Percentiles rank a stretch among this genome's conserved stretches.
These are phyloP conservation scores for Magnaporthales sp. DNA, from an alignment of 2,329 filamentous ascomycete genomes.

Conservation along the genomic window DNA sequence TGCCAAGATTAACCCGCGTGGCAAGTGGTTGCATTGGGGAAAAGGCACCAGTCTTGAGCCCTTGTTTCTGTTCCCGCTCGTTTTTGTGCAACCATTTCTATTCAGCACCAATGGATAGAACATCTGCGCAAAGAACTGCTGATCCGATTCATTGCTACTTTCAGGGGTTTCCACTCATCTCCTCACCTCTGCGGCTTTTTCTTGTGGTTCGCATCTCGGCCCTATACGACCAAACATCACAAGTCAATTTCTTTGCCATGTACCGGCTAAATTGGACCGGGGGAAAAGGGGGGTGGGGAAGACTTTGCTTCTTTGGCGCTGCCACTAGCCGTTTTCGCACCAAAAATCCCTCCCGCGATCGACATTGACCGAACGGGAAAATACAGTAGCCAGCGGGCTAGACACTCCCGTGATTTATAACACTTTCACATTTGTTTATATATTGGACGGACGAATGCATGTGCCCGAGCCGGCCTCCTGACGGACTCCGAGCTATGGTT, in stretches of 20 bases:
- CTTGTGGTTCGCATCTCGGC: not conserved
- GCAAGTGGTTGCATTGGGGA: not conserved
- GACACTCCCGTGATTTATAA: not conserved
- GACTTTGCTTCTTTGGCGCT: not conserved
- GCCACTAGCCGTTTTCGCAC: not conserved
- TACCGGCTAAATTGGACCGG: not conserved
- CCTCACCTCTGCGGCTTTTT: not conserved
- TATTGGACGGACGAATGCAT: not conserved
- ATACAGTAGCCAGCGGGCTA: not conserved
- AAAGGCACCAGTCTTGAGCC: not conserved
- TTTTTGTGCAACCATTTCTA: not conserved
- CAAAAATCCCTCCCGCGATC: not conserved
- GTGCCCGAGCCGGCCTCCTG: not conserved
- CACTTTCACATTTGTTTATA: not conserved
- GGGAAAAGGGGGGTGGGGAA: too few relatives aligned
- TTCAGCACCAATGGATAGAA: too few relatives aligned
- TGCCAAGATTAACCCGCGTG: not conserved
- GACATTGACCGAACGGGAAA: not conserved
- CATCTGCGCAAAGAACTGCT: not conserved
- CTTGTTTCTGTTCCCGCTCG: not conserved
- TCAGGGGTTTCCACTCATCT: not conserved
- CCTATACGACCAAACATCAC: not conserved
- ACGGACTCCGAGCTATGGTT: not conserved
- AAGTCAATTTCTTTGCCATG: not conserved
- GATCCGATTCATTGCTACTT: not conserved